Conservation (phyloP, 345 rosid genomes). For the Pistacia vera region DNA sequence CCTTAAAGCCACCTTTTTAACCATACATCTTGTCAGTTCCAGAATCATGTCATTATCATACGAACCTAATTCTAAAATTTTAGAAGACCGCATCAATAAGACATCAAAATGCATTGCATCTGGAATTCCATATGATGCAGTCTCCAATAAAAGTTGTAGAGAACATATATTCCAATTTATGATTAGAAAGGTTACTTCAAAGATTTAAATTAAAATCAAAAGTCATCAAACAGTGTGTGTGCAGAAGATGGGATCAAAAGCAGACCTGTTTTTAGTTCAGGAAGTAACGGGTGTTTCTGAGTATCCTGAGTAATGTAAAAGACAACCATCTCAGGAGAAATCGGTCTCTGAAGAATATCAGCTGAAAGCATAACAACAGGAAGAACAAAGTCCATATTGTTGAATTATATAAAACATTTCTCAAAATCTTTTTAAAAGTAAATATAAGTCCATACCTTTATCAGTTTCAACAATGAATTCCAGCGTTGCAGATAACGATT, state of each 20-base stretch:
- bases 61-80: slow-evolving; percentile 9
- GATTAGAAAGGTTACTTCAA: slow-evolving; percentile 8
- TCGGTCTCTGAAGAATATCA: slow-evolving; percentile 63
- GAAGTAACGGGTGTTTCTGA: slow-evolving; percentile 84
- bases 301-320: slow-evolving; percentile 94
- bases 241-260: slow-evolving; percentile 9
- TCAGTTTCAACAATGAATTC: slow-evolving; percentile 83
- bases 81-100: background rate
- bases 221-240: background rate
- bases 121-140: slow-evolving; percentile 7
- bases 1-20: slow-evolving; percentile 77
- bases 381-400: slow-evolving; percentile 18
- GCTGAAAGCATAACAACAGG: slow-evolving; percentile 40
- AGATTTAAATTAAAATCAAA: background rate
- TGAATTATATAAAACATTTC: slow-evolving; percentile 10
- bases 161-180: background rate
- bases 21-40: slow-evolving; percentile 22
- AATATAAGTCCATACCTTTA: slow-evolving; percentile 42
- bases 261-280: slow-evolving; percentile 76
- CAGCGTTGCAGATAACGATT: slow-evolving; percentile 63
- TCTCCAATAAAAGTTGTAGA: slow-evolving; percentile 2
- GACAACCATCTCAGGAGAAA: slow-evolving; percentile 77
- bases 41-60: slow-evolving; percentile 9
- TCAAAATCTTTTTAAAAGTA: background rate
- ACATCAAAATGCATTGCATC: slow-evolving; percentile 7